phyloP scores from a whole-genome alignment of 805 yeast species.

The Ogataea henricii region DNA sequence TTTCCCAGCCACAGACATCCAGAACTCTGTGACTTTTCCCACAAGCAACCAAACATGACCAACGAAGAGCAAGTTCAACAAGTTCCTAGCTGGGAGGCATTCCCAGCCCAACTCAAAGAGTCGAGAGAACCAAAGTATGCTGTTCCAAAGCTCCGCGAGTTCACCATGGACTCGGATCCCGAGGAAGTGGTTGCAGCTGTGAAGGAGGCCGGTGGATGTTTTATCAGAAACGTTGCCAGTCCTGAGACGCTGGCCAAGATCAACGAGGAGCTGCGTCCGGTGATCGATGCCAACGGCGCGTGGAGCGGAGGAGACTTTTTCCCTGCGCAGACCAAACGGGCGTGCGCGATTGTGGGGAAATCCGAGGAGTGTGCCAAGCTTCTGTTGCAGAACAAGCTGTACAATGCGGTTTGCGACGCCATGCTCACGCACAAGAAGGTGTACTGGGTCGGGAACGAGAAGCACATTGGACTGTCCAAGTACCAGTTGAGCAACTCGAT shows the following conservation, averaged over 20 bases:
- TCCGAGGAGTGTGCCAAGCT: slow-evolving; percentile 8
- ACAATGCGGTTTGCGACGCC: slow-evolving; percentile 13
- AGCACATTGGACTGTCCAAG: slow-evolving; percentile 19
- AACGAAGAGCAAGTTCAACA: background rate
- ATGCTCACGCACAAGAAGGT: slow-evolving; percentile 10
- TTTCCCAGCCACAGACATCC: background rate
- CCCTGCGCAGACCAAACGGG: slow-evolving; percentile 10
- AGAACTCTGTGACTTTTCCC: background rate
- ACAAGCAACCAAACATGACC: background rate
- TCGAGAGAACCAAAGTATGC: slow-evolving; percentile 10
- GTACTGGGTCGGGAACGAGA: slow-evolving; percentile 13
- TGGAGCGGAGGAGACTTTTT: slow-evolving; percentile 12
- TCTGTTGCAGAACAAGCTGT: slow-evolving; percentile 7
- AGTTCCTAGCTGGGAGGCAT: slow-evolving; percentile 6
- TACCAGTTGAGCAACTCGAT: slow-evolving; percentile 28
- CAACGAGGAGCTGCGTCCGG: slow-evolving; percentile 23
- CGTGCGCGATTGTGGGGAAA: slow-evolving; percentile 12
- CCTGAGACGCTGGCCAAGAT: slow-evolving; percentile 12
- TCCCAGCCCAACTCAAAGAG: slow-evolving; percentile 6
- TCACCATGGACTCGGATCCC: slow-evolving; percentile 10
- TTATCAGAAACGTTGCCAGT: slow-evolving; percentile 23
- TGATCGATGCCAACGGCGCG: slow-evolving; percentile 20
- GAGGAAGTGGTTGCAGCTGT: slow-evolving; percentile 16
- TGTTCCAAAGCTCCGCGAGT: slow-evolving; percentile 2
- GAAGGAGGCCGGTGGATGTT: slow-evolving; percentile 28